Evolutionary conservation across 2,329 filamentous ascomycete genomes (phyloP).

Genomic region (Verticillium zaregamsianum): DNA sequence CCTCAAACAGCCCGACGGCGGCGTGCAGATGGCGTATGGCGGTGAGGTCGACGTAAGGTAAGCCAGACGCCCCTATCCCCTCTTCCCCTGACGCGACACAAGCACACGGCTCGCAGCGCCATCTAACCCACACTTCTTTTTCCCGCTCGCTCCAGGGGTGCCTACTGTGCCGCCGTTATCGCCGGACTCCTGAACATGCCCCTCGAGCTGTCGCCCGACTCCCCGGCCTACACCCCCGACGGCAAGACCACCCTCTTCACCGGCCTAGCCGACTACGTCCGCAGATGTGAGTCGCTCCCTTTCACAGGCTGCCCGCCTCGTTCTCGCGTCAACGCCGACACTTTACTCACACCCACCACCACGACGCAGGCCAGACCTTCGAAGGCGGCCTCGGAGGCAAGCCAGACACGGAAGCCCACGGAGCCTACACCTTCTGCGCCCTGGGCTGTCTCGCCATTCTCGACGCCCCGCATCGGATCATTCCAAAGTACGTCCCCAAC

Average conservation of each 20-base stretch:
- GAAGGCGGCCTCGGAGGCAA: constrained; percentile 89
- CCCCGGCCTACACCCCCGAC: constrained; percentile 59
- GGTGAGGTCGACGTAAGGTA: constrained; percentile 92
- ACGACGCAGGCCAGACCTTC: constrained; percentile 71
- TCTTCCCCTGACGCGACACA: constrained; percentile 5
- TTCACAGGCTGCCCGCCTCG: constrained; percentile 1
- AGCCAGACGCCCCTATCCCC: constrained; percentile 18
- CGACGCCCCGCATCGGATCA: constrained; percentile 69
- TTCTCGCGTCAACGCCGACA: neutral
- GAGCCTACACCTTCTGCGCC: constrained; percentile 93
- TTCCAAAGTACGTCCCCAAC: constrained; percentile 57
- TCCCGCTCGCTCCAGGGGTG: constrained; percentile 54
- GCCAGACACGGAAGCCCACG: constrained; percentile 87
- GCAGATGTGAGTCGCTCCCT: constrained; percentile 60
- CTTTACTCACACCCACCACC: neutral
- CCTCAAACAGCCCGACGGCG: constrained; percentile 82
- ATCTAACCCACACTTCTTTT: constrained; percentile 3
- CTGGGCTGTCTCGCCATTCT: constrained; percentile 85
- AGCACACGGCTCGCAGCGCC: constrained; percentile 8
- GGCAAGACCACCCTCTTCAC: constrained; percentile 59
- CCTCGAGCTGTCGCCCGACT: constrained; percentile 68
- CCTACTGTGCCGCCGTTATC: constrained; percentile 85
- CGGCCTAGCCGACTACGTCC: constrained; percentile 74
- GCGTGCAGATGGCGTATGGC: constrained; percentile 81
- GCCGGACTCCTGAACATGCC: constrained; percentile 82